These are phyloP conservation scores for Aspergillus fumigatus DNA, from an alignment of 2,329 filamentous ascomycete species.

Conservation along the genomic window DNA sequence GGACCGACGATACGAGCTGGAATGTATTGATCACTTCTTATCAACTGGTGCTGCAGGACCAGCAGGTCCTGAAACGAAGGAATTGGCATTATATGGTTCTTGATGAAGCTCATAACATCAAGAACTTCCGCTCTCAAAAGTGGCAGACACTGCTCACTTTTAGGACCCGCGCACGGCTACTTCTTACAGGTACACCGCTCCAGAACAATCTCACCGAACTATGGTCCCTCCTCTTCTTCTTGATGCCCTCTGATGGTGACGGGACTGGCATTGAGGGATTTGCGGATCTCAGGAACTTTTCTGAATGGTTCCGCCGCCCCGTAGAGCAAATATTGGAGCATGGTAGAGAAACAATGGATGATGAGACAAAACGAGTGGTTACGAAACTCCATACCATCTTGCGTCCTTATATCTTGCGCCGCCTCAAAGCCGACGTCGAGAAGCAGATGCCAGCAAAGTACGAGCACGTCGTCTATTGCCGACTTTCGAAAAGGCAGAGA, in stretches of 20 bases:
- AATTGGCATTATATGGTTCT: constrained; percentile 98
- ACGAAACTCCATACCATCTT: constrained; percentile 90
- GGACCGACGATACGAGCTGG: constrained; percentile 90
- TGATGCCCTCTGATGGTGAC: constrained; percentile 77
- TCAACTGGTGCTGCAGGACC: constrained; percentile 89
- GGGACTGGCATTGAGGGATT: constrained; percentile 82
- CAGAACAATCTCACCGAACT: constrained; percentile 96
- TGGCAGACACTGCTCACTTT: constrained; percentile 96
- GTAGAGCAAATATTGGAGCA: constrained; percentile 96
- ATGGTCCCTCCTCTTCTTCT: constrained; percentile 94
- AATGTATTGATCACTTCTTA: constrained; percentile 98
- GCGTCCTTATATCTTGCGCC: constrained; percentile 82
- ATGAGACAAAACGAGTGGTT: constrained; percentile 87
- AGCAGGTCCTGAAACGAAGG: constrained; percentile 86
- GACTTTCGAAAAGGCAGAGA: constrained; percentile 88
- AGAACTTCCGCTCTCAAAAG: constrained; percentile 95
- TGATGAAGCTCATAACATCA: constrained; percentile 98
- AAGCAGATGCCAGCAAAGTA: constrained; percentile 99
- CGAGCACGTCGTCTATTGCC: constrained; percentile 93
- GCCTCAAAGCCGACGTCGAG: constrained; percentile 93
- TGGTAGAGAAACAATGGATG: constrained; percentile 87
- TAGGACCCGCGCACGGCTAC: constrained; percentile 78
- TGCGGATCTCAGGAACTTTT: constrained; percentile 91
- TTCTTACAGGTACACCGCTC: constrained; percentile 89
- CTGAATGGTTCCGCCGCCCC: constrained; percentile 90